Evolutionary conservation across 805 yeast species (phyloP).

Genomic region (Starmerella stigmatis): DNA sequence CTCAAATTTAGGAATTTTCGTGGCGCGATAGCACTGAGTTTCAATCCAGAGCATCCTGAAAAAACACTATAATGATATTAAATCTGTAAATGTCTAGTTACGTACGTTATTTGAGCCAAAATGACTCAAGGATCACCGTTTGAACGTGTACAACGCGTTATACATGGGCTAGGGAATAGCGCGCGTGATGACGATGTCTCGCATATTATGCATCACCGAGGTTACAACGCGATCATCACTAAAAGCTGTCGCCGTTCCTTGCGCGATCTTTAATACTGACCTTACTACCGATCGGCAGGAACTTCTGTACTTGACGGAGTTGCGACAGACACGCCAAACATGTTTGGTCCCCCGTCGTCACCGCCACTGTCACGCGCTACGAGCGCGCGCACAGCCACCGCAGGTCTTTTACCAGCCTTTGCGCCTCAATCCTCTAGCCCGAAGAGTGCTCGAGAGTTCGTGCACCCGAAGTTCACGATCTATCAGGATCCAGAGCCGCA

Average conservation of each 20-base stretch:
- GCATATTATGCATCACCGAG: conserved; percentile 6
- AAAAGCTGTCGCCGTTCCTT: conserved; percentile 1
- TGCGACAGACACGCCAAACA: not conserved
- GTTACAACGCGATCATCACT: conserved; percentile 5
- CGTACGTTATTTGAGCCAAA: too few species aligned
- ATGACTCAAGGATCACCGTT: too few species aligned
- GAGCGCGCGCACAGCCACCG: not conserved
- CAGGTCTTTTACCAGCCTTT: conserved; percentile 18
- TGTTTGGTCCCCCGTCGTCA: conserved; percentile 24
- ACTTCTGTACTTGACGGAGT: not conserved
- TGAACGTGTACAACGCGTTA: not conserved
- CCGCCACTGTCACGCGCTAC: conserved; percentile 15
- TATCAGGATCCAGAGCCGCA: conserved; percentile 14
- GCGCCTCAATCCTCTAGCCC: conserved; percentile 12
- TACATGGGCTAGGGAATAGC: not conserved
- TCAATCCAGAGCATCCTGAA: not conserved
- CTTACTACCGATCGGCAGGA: too few species aligned
- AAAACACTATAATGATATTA: not conserved
- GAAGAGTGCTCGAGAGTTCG: conserved; percentile 3
- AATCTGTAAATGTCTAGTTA: too few species aligned
- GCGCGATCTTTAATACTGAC: not conserved
- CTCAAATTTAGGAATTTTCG: not conserved
- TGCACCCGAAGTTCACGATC: conserved; percentile 12
- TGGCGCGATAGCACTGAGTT: not conserved
- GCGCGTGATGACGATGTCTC: not conserved